Evolutionary conservation across 495 filamentous ascomycete species (phyloP).

Genomic region (Platismatia glauca): DNA sequence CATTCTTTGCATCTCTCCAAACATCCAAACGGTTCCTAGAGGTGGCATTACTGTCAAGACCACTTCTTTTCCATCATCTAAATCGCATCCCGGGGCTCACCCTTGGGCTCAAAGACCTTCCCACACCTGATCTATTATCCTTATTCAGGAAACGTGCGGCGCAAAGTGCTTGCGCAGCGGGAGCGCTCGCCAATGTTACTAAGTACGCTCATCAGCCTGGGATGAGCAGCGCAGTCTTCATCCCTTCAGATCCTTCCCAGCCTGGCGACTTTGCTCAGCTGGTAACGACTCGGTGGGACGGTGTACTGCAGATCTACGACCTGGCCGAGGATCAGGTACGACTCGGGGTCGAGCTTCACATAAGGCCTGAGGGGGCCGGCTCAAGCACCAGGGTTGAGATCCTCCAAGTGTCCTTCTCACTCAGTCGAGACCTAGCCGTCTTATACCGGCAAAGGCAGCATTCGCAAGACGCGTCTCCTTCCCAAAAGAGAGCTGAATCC

Average conservation of each 20-base stretch:
- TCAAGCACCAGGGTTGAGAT: constrained; percentile 12
- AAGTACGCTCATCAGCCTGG: constrained; percentile 6
- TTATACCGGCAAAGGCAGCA: constrained; percentile 9
- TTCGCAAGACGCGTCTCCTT: not conserved
- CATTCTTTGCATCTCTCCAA: constrained; percentile 20
- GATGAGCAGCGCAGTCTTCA: constrained; percentile 12
- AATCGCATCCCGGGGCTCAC: constrained; percentile 17
- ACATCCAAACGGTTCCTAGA: constrained; percentile 21
- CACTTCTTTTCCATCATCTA: constrained; percentile 16
- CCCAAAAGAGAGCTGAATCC: not conserved
- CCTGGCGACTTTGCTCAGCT: constrained; percentile 10
- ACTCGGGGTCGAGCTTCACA: constrained; percentile 17
- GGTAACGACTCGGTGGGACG: constrained; percentile 12
- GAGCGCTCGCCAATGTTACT: constrained; percentile 19
- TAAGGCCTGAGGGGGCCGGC: constrained; percentile 5
- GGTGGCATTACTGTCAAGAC: constrained; percentile 12
- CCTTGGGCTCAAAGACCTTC: constrained; percentile 17
- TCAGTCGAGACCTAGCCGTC: constrained; percentile 20
- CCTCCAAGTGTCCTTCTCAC: constrained; percentile 22
- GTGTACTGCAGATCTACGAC: constrained; percentile 18
- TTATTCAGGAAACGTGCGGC: constrained; percentile 16
- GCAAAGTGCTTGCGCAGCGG: constrained; percentile 17
- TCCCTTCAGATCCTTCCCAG: constrained; percentile 1
- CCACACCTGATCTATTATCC: constrained; percentile 12
- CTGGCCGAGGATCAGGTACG: constrained; percentile 18